Percentiles rank a stretch among this genome's conserved stretches.
Evolutionary conservation across 192 early-diverging fungal species (phyloP).

Genomic region (Coemansia sp.): DNA sequence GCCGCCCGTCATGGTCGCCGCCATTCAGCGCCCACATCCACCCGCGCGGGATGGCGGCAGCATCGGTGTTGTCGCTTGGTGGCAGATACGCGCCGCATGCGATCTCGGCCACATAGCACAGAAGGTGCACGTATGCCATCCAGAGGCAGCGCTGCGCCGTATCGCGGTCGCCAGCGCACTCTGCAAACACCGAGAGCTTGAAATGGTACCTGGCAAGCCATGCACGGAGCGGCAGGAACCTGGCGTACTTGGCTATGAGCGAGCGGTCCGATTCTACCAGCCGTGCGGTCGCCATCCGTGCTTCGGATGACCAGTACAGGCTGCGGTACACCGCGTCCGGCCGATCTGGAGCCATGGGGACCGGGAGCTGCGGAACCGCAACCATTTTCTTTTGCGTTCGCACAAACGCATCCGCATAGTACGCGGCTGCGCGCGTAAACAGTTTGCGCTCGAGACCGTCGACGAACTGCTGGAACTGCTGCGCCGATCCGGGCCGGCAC

Average conservation of each 20-base stretch:
- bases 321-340: constrained; percentile 7
- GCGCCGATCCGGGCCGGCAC: constrained; percentile 31
- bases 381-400: constrained; percentile 36
- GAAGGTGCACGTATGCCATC: constrained; percentile 35
- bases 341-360: constrained; percentile 6
- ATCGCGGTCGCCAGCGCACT: constrained; percentile 40
- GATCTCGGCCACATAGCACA: constrained; percentile 31
- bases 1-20: constrained; percentile 24
- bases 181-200: constrained; percentile 40
- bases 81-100: constrained; percentile 41
- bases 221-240: constrained; percentile 37
- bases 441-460: constrained; percentile 23
- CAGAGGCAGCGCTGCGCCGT: constrained; percentile 44
- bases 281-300: neutral
- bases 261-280: neutral
- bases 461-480: constrained; percentile 38
- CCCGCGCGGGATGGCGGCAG: neutral
- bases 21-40: constrained; percentile 49
- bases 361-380: constrained; percentile 28
- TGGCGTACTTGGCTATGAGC: constrained; percentile 17
- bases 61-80: neutral
- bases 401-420: constrained; percentile 40
- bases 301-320: neutral
- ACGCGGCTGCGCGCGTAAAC: constrained; percentile 17
- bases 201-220: constrained; percentile 52